Evolutionary conservation across 2,329 filamentous ascomycete genomes (phyloP).

Genomic region (Cladophialophora exuberans): DNA sequence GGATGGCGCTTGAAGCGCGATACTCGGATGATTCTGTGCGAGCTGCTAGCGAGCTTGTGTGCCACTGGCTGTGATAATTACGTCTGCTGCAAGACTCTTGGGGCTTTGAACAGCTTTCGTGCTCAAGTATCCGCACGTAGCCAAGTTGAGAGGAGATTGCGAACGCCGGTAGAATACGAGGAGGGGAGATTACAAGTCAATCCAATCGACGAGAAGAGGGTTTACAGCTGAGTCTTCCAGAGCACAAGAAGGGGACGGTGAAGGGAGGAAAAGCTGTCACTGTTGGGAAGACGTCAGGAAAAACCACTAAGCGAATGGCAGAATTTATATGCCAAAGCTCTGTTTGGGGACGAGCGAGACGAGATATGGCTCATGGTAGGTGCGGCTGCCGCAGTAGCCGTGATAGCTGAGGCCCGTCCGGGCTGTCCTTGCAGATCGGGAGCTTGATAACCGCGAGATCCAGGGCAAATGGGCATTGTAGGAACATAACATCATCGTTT

Average conservation of each 20-base stretch:
- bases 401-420: not conserved
- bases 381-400: conserved; percentile 16
- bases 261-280: not conserved
- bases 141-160: no score
- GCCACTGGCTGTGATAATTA: not conserved
- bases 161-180: no score
- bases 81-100: no score
- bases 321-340: not conserved
- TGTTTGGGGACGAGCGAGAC: no score
- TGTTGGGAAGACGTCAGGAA: not conserved
- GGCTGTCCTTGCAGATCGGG: conserved; percentile 3
- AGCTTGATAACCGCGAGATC: conserved; percentile 1
- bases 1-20: no score
- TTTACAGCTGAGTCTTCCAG: no score
- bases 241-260: no score
- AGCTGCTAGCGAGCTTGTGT: not conserved
- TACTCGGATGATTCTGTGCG: no score
- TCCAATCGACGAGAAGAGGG: no score
- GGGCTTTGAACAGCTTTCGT: no score
- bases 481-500: not conserved
- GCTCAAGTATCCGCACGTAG: no score
- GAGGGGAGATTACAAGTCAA: conserved; percentile 2
- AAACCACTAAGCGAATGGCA: conserved; percentile 1
- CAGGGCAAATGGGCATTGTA: not conserved
- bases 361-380: conserved; percentile 19